Conservation (phyloP, 2,329 filamentous ascomycete genomes). For the Diaporthe eres region DNA sequence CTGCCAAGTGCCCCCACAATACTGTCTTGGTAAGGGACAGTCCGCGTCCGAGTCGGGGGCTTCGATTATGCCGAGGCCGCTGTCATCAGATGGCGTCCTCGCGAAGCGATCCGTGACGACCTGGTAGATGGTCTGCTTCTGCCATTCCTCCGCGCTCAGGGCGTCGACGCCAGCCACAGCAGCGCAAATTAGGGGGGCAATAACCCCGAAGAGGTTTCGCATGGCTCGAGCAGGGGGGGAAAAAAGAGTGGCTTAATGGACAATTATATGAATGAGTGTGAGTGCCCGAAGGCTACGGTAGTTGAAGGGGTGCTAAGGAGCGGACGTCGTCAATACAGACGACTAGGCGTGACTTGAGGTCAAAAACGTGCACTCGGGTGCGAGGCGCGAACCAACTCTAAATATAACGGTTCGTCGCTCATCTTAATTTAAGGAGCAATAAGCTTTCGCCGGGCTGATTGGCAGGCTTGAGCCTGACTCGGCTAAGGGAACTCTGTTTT, state of each 20-base stretch:
- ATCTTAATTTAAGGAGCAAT: conserved; percentile 23
- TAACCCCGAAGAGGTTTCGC: not conserved
- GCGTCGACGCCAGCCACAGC: conserved; percentile 1
- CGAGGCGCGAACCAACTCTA: not conserved
- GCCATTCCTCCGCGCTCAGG: conserved; percentile 30
- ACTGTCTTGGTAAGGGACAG: conserved; percentile 13
- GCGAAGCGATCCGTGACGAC: conserved; percentile 24
- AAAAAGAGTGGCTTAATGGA: not conserved
- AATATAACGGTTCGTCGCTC: conserved; percentile 5
- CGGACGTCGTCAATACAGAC: conserved; percentile 19
- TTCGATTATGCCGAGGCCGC: not conserved
- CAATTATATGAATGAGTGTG: not conserved
- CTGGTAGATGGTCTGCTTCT: conserved; percentile 33
- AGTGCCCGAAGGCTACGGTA: conserved; percentile 7
- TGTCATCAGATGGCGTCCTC: conserved; percentile 7
- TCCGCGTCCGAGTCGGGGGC: not conserved
- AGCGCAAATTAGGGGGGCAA: not conserved
- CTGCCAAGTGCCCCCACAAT: conserved; percentile 30
- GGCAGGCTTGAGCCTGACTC: conserved; percentile 16
- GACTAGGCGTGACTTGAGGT: not conserved
- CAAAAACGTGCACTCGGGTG: too few relatives aligned
- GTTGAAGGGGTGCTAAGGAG: conserved; percentile 1
- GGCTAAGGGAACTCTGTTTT: not conserved
- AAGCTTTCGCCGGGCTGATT: conserved; percentile 16
- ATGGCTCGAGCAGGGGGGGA: not conserved